phyloP scores from a whole-genome alignment of 2,329 filamentous ascomycete species.

The Aspergillus ochraceoroseus region DNA sequence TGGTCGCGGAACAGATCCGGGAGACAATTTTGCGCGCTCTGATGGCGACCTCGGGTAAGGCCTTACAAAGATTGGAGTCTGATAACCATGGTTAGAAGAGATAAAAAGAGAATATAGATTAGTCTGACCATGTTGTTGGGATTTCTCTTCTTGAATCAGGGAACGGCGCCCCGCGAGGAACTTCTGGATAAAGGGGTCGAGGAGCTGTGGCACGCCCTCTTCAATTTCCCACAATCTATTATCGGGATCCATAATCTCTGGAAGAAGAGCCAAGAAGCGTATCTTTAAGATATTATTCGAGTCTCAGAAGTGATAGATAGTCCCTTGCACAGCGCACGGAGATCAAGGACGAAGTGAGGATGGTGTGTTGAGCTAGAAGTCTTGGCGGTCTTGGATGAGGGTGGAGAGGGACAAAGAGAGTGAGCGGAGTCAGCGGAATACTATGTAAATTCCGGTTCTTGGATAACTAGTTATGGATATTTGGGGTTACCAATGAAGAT shows the following conservation, averaged over 20 bases:
- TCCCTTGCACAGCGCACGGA: no score
- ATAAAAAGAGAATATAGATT: background rate
- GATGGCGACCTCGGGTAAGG: slow-evolving; percentile 71
- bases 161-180: slow-evolving; percentile 71
- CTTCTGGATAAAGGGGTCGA: slow-evolving; percentile 74
- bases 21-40: slow-evolving; percentile 75
- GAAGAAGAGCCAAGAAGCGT: no score
- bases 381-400: no score
- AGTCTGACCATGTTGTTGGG: slow-evolving; percentile 67
- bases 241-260: slow-evolving; percentile 11
- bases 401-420: no score
- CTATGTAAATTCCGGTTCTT: no score
- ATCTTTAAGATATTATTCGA: background rate
- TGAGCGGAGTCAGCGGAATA: no score
- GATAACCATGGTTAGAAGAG: background rate
- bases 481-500: no score
- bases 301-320: background rate
- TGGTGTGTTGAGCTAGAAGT: no score
- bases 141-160: slow-evolving; percentile 75
- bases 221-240: slow-evolving; percentile 33
- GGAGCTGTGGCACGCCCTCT: slow-evolving; percentile 44
- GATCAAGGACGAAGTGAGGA: no score
- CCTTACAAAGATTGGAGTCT: slow-evolving; percentile 34
- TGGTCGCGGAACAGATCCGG: slow-evolving; percentile 70
- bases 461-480: no score